These are phyloP conservation scores for Xylaria palmicola DNA, from an alignment of 495 filamentous ascomycete species.

Conservation along the genomic window DNA sequence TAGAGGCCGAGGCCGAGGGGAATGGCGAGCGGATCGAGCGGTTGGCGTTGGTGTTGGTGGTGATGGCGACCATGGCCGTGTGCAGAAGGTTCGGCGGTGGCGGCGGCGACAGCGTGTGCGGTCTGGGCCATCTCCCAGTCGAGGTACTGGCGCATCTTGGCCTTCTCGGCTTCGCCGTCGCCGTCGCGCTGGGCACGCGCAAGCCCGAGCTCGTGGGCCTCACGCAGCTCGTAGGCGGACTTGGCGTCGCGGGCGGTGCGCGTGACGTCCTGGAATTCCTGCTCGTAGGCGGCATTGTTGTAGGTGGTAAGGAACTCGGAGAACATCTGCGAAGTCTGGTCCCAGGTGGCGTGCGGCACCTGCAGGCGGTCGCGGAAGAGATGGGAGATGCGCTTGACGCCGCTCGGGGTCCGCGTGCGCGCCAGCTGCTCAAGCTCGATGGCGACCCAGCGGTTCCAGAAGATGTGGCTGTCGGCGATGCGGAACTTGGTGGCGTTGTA, in stretches of 20 bases:
- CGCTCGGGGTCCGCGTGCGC: conserved; percentile 54
- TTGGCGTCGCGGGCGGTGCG: conserved; percentile 66
- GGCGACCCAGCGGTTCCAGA: conserved; percentile 85
- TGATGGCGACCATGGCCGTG: background rate
- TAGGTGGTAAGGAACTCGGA: conserved; percentile 78
- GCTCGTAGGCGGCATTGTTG: conserved; percentile 72
- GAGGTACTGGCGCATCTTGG: conserved; percentile 70
- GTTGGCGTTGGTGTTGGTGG: conserved; percentile 38
- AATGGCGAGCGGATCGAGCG: conserved; percentile 44
- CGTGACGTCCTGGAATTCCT: conserved; percentile 71
- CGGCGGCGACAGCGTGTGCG: background rate
- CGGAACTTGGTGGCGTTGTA: conserved; percentile 76
- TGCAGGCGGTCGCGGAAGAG: conserved; percentile 73
- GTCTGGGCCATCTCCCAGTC: conserved; percentile 74
- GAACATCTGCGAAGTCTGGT: conserved; percentile 78
- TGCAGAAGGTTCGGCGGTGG: conserved; percentile 9
- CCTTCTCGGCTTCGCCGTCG: conserved; percentile 58
- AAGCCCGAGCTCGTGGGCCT: conserved; percentile 69
- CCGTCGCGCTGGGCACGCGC: conserved; percentile 55
- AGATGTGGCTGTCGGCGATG: conserved; percentile 76
- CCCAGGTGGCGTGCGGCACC: conserved; percentile 81
- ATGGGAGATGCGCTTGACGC: conserved; percentile 62
- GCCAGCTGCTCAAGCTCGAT: conserved; percentile 55
- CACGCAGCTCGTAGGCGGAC: conserved; percentile 64
- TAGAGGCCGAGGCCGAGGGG: conserved; percentile 72